Base-by-base conservation (phyloP, 164 flowering plant species). In the Piper betle region DNA sequence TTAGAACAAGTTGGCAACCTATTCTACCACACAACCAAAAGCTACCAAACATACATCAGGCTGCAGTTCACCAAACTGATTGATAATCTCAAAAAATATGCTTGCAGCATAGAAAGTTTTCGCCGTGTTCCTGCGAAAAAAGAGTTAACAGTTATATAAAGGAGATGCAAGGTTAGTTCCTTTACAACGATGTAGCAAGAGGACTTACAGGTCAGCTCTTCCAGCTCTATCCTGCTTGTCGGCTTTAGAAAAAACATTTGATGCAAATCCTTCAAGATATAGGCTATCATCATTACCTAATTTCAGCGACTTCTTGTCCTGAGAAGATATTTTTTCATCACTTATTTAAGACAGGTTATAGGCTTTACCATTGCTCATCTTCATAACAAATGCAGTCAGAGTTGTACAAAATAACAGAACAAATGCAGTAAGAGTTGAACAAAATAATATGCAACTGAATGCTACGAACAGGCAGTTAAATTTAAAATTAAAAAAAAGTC, bases 21-120 rank as follows among this genome's bases (percentile, higher is more conserved):
- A 7, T 25, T 12, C 8, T 19, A 56, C 7, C 46, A 62, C 57
- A 7, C 9, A 57, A 20, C 48, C 60, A 39, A 37, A 50, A 41
- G 18, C 61, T 38, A 25, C 42, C 54, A 65, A 64, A 80, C 97
- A 79, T 73, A 93, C 97, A 74, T 93, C 97, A 71, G 97, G 91
- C 73, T 77, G 89, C 75, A 86, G 76, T 59, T 81, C 80, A 63
- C 99, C 99, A 75, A 90, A 93, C 76, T 90, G 99, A 67, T 77
- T 86, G 48, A 93, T 73, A 65, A 90, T 86, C 81, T 93, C 99
- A 78, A 86, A 90, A 77, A 93, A 93, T 65, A 93, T 86, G 79
- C 99, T 93, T 37, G 99, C 99, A 46, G 99, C 99, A 78, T 93
- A 93, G 66, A 93, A 93, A 11, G 97, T 88, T 74, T 90, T 93